Evolutionary conservation across 768 basidiomycete genomes (phyloP), one percentile per base, ranked within the genome.

Genomic region (Exidia glandulosa): DNA sequence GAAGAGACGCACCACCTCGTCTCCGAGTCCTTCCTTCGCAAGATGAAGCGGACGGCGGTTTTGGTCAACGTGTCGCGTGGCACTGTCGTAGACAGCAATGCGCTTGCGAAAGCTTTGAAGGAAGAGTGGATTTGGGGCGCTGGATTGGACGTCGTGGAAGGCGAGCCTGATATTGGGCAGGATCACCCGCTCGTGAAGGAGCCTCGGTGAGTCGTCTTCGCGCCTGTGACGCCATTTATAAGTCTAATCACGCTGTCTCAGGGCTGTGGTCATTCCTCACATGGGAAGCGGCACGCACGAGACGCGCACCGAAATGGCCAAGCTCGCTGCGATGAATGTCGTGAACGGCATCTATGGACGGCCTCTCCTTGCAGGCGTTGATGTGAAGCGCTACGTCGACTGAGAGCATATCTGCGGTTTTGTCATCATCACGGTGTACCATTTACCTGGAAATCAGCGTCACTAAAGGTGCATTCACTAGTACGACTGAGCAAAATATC

Each of bases 211-310:
- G n/a, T 73, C 47, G 13, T 50, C 10, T 27, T 23, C 47, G 23
- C 13, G 10, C 47, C n/a, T 23, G 23, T 27, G 14, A 1, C 10
- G 23, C 16, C 13, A 16, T 10, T 13, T 50, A 13, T 37, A 23
- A 50, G 48, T 23, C 14, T 25, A 19, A 10, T 50, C 31, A 27
- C 41, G 34, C 63, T 56, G 47, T 41, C 56, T 25, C 66, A 92
- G 88, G 69, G 90, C 87, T 63, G 78, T 87, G 7, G 80, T 95
- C 12, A 63, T 99, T 32, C 95, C 95, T 0, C 95, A 99, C 67
- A 85, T 99, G 57, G 96, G 83, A 23, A 92, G 90, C 63, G 94
- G 90, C 2, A 94, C 94, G 16, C 74, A 82, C 10, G 89, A 96
- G 72, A 92, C 93, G 2, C 77, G 94, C 58, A 70, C 81, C 57